A percentile compares a stretch with the other conserved stretches of the same genome.
Evolutionary conservation across 1,139 yeast species (phyloP).

Genomic region (Saccharomyces hybrid): DNA sequence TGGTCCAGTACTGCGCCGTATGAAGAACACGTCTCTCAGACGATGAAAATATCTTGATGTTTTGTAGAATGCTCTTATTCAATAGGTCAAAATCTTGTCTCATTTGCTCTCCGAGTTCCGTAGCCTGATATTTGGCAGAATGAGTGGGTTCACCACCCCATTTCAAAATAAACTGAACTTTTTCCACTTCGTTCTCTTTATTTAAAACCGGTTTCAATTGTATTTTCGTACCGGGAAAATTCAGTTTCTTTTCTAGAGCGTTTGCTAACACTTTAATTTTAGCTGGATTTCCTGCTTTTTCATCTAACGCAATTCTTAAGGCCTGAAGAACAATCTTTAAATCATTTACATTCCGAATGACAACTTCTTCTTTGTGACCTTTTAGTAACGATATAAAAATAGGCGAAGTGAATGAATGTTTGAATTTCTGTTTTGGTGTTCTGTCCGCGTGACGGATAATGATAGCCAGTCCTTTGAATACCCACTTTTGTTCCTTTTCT

Average conservation of each 20-base stretch:
- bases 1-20: conserved; percentile 82
- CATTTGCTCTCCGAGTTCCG: conserved; percentile 90
- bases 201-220: conserved; percentile 86
- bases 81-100: conserved; percentile 84
- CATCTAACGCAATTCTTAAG: conserved; percentile 71
- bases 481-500: conserved; percentile 93
- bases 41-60: conserved; percentile 81
- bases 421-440: conserved; percentile 97
- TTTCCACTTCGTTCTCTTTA: conserved; percentile 70
- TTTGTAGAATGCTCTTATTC: conserved; percentile 69
- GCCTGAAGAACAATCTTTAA: conserved; percentile 80
- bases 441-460: conserved; percentile 97
- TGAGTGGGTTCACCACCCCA: conserved; percentile 99
- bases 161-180: conserved; percentile 88
- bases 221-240: conserved; percentile 92
- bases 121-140: conserved; percentile 89
- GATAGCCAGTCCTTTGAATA: conserved; percentile 83
- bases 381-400: conserved; percentile 79
- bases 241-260: conserved; percentile 82
- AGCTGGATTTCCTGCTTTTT: conserved; percentile 66
- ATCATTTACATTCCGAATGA: conserved; percentile 82
- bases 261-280: conserved; percentile 69
- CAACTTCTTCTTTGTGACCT: conserved; percentile 94
- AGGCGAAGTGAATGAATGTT: conserved; percentile 85
- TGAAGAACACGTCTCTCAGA: conserved; percentile 93